Conservation (phyloP, 176 grass and related monocot species). For the Aegilops tauschii region DNA sequence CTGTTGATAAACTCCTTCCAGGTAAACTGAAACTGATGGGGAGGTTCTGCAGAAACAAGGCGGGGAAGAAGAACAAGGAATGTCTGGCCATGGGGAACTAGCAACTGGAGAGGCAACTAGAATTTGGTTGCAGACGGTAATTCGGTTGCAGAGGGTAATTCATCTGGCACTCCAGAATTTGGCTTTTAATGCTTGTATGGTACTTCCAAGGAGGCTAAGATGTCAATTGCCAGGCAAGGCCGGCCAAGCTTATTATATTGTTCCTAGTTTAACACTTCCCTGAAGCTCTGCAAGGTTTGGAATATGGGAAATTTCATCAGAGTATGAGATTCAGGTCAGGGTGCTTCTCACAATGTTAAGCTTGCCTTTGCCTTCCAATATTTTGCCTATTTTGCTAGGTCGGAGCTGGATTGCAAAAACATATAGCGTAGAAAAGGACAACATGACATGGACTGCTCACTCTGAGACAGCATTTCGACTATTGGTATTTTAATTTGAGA, state of each 20-base stretch:
- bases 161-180: constrained; percentile 22
- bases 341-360: constrained; percentile 23
- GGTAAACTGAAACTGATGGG: not conserved
- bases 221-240: too few species aligned
- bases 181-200: constrained; percentile 24
- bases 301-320: constrained; percentile 29
- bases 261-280: constrained; percentile 43
- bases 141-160: not conserved
- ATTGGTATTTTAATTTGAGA: not conserved
- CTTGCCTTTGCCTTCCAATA: constrained; percentile 37
- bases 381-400: constrained; percentile 32
- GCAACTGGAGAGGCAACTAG: constrained; percentile 20
- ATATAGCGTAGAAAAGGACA: constrained; percentile 13
- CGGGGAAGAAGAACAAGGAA: constrained; percentile 33
- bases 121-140: not conserved
- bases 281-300: constrained; percentile 17
- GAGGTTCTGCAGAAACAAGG: constrained; percentile 32
- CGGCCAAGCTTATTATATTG: not conserved
- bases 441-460: not conserved
- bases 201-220: constrained; percentile 1
- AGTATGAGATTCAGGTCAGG: not conserved
- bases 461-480: not conserved
- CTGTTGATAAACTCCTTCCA: not conserved
- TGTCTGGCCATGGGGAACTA: constrained; percentile 32
- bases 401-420: constrained; percentile 4